phyloP scores from a whole-genome alignment of 139 green algal species.

The Desmodesmus armatus region DNA sequence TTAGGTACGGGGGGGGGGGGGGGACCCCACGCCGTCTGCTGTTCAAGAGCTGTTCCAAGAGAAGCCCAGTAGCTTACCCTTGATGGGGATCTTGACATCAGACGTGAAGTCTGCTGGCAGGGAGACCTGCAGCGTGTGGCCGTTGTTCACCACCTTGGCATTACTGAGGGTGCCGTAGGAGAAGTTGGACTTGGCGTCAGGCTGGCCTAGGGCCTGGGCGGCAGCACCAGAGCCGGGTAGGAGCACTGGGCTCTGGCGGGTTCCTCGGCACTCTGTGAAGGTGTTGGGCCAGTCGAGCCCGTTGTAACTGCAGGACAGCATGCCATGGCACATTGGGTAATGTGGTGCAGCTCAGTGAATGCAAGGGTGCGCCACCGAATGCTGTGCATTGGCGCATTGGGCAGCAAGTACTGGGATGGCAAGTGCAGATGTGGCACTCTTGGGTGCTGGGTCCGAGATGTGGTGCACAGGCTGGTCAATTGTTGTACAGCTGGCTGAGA shows the following conservation, averaged over 20 bases:
- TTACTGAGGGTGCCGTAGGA: not conserved
- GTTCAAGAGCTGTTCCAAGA: not conserved
- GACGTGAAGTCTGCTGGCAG: not conserved
- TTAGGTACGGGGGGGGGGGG: too few species aligned
- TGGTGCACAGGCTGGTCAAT: too few species aligned
- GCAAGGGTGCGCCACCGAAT: too few species aligned
- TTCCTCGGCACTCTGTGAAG: not conserved
- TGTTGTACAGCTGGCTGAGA: too few species aligned
- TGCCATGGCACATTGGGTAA: too few species aligned
- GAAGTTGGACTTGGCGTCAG: not conserved
- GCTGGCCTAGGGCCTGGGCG: not conserved
- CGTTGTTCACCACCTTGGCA: slow-evolving; percentile 30
- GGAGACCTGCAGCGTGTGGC: slow-evolving; percentile 20
- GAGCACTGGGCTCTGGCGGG: not conserved
- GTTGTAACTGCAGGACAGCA: slow-evolving; percentile 28
- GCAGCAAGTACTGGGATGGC: too few species aligned
- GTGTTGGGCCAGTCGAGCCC: slow-evolving; percentile 4
- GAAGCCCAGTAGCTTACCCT: not conserved
- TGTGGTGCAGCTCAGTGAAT: too few species aligned
- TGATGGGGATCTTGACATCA: not conserved
- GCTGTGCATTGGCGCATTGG: too few species aligned
- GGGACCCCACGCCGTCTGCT: not conserved
- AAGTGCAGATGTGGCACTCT: too few species aligned
- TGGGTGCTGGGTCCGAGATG: too few species aligned
- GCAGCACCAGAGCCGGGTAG: not conserved